phyloP scores from a whole-genome alignment of 2,329 filamentous ascomycete genomes.

The Fusarium virguliforme region DNA sequence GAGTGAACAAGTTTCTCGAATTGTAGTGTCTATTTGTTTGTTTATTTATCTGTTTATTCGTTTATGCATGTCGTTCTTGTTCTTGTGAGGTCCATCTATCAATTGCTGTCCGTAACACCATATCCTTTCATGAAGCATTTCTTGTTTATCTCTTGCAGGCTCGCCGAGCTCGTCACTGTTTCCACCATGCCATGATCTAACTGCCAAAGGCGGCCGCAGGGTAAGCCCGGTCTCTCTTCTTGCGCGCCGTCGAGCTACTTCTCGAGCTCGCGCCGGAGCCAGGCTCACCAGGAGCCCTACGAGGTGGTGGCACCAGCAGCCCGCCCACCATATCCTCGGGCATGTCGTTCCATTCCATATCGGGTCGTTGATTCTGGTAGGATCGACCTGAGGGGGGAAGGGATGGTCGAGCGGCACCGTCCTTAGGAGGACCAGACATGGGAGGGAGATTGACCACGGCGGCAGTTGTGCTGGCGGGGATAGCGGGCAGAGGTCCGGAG shows the following conservation, averaged over 20 bases:
- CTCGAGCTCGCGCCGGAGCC: slow-evolving; percentile 67
- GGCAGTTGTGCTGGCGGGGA: slow-evolving; percentile 52
- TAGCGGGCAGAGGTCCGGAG: slow-evolving; percentile 27
- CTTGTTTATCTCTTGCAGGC: not conserved
- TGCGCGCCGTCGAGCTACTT: slow-evolving; percentile 69
- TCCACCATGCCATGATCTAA: slow-evolving; percentile 38
- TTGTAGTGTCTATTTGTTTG: not conserved
- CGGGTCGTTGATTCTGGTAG: slow-evolving; percentile 72
- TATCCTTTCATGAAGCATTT: slow-evolving; percentile 32
- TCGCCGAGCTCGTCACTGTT: not conserved
- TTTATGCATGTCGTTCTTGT: slow-evolving; percentile 15
- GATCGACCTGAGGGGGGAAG: slow-evolving; percentile 60
- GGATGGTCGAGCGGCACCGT: slow-evolving; percentile 44
- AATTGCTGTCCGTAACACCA: slow-evolving; percentile 12
- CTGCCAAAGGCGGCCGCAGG: slow-evolving; percentile 74
- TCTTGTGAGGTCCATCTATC: slow-evolving; percentile 13
- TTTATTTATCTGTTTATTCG: slow-evolving; percentile 6
- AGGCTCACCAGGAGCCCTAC: slow-evolving; percentile 52
- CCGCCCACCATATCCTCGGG: slow-evolving; percentile 71
- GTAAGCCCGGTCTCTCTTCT: slow-evolving; percentile 74
- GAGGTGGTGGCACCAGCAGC: slow-evolving; percentile 52
- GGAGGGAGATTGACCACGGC: slow-evolving; percentile 54
- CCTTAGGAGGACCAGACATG: slow-evolving; percentile 46
- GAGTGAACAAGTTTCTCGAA: not conserved
- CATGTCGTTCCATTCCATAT: slow-evolving; percentile 77